Evolutionary conservation across 495 filamentous ascomycete species (phyloP).

Genomic region (Thermothielavioides terrestris): DNA sequence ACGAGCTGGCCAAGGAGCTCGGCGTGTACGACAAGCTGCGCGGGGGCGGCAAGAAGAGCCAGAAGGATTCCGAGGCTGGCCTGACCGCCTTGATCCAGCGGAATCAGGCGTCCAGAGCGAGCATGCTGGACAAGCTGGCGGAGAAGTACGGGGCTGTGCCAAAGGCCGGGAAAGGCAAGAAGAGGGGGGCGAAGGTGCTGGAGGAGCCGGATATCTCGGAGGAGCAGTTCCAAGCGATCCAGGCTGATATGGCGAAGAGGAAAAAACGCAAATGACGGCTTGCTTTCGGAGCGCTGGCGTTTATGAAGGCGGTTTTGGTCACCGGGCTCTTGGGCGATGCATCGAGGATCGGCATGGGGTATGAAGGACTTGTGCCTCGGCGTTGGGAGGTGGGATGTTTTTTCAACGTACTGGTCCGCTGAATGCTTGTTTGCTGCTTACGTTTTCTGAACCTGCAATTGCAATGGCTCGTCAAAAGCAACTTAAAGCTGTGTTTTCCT

Average conservation of each 20-base stretch:
- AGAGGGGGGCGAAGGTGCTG: slow-evolving; percentile 34
- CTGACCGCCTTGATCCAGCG: slow-evolving; percentile 36
- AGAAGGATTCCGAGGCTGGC: slow-evolving; percentile 34
- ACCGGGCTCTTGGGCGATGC: background rate
- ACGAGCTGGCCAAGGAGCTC: slow-evolving; percentile 60
- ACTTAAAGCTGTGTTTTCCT: no score
- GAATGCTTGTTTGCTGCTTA: background rate
- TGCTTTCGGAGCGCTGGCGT: background rate
- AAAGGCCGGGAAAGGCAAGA: slow-evolving; percentile 40
- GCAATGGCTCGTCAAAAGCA: no score
- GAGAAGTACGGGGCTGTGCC: slow-evolving; percentile 58
- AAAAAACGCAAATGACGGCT: slow-evolving; percentile 25
- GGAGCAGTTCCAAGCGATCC: slow-evolving; percentile 52
- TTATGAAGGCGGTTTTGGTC: background rate
- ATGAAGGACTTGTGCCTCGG: background rate
- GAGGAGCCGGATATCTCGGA: slow-evolving; percentile 55
- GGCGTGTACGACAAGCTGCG: slow-evolving; percentile 55
- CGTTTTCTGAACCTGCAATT: no score
- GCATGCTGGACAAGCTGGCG: slow-evolving; percentile 59
- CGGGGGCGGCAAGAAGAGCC: slow-evolving; percentile 34
- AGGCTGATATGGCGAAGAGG: slow-evolving; percentile 34
- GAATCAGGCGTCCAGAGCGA: slow-evolving; percentile 29
- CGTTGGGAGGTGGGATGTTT: background rate
- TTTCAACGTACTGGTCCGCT: background rate
- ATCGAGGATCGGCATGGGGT: background rate